phyloP scores from a whole-genome alignment of 768 basidiomycete genomes.

The Pholiota molesta region DNA sequence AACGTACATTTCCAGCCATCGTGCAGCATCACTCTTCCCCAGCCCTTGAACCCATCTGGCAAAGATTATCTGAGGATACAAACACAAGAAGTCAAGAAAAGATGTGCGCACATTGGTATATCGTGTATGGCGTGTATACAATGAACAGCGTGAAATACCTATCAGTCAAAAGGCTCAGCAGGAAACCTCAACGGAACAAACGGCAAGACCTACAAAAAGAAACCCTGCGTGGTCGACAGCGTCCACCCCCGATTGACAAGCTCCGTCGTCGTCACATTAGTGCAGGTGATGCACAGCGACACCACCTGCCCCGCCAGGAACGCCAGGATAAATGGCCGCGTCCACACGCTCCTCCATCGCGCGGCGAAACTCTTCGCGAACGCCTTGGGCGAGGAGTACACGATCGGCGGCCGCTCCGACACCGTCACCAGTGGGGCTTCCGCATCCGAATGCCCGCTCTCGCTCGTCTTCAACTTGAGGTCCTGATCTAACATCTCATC shows the following conservation, averaged over 20 bases:
- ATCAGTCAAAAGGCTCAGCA: conserved; percentile 5
- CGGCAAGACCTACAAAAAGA: conserved; percentile 67
- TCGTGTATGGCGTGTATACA: conserved; percentile 87
- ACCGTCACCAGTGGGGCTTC: background rate
- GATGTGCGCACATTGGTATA: conserved; percentile 70
- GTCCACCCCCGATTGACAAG: conserved; percentile 69
- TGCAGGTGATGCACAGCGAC: conserved; percentile 87
- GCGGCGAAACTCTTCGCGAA: conserved; percentile 56
- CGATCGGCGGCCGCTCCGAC: conserved; percentile 56
- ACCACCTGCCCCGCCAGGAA: conserved; percentile 81
- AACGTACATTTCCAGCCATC: conserved; percentile 88
- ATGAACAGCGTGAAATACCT: conserved; percentile 81
- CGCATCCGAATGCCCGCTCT: background rate
- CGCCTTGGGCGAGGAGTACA: conserved; percentile 59
- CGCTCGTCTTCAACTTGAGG: conserved; percentile 1
- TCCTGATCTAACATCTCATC: conserved; percentile 8
- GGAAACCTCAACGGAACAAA: background rate
- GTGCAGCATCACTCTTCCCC: conserved; percentile 68
- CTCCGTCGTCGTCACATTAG: conserved; percentile 85
- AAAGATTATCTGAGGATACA: conserved; percentile 2
- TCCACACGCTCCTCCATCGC: conserved; percentile 80
- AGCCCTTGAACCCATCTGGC: conserved; percentile 82
- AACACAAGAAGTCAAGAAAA: conserved; percentile 4
- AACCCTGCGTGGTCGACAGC: conserved; percentile 80
- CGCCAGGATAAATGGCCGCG: conserved; percentile 68